A percentile compares a stretch with the other conserved stretches of the same genome.
These are phyloP conservation scores for Prunus salicina DNA, from an alignment of 306 rosid genomes.

Conservation along the genomic window DNA sequence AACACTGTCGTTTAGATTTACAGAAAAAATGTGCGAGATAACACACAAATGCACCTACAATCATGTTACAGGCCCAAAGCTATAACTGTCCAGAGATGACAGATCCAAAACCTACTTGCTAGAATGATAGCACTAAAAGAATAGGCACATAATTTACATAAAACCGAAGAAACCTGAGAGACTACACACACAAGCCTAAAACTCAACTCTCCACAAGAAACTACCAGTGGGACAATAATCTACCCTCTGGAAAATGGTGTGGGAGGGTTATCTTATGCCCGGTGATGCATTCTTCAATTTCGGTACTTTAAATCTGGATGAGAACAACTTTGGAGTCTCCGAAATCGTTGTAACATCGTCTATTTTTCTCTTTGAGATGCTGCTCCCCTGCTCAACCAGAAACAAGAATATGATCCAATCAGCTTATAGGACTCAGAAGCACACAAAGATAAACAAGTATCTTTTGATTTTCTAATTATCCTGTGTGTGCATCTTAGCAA, in stretches of 20 bases:
- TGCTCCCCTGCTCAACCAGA: conserved; percentile 41
- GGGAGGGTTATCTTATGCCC: neutral
- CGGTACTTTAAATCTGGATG: conserved; percentile 74
- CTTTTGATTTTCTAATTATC: no score
- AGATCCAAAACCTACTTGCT: neutral
- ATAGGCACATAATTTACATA: conserved; percentile 37
- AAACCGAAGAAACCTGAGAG: neutral
- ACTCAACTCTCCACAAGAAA: neutral
- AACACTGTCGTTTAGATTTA: neutral
- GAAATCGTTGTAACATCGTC: conserved; percentile 18
- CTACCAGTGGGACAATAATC: neutral
- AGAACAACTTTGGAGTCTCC: conserved; percentile 58
- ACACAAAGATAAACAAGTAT: no score
- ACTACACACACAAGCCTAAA: conserved; percentile 5
- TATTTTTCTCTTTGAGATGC: conserved; percentile 58
- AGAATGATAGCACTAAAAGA: neutral
- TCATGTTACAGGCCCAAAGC: no score
- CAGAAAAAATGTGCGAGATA: neutral
- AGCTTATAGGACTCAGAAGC: neutral
- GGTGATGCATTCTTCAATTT: conserved; percentile 56
- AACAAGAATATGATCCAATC: conserved; percentile 3
- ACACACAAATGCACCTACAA: no score
- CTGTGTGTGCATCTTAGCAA: no score
- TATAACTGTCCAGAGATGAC: no score
- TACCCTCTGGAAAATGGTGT: neutral